These are phyloP conservation scores for Sporodiniella umbellata DNA, from an alignment of 371 early-diverging fungal genomes.

Conservation along the genomic window DNA sequence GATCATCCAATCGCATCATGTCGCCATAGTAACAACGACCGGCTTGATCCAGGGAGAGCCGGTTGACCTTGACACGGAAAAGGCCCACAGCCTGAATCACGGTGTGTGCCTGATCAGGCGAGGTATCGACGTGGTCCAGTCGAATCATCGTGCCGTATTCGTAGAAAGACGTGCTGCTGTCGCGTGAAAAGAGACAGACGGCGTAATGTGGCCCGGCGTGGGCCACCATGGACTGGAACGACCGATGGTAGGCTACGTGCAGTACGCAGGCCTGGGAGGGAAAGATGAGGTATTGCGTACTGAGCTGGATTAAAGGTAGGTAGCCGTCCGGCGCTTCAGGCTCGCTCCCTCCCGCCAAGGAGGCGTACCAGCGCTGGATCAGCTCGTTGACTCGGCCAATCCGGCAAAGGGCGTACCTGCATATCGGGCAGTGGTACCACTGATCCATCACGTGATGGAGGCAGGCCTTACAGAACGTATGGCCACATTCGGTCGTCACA, in stretches of 20 bases:
- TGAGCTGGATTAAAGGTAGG: neutral
- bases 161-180: constrained; percentile 7
- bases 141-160: constrained; percentile 39
- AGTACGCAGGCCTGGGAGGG: constrained; percentile 9
- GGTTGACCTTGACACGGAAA: constrained; percentile 10
- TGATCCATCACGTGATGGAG: constrained; percentile 14
- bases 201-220: constrained; percentile 44
- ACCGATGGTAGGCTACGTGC: constrained; percentile 52
- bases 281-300: neutral
- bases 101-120: constrained; percentile 24
- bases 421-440: constrained; percentile 13
- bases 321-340: neutral
- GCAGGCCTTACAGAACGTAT: constrained; percentile 62
- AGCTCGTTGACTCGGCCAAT: constrained; percentile 10
- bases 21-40: constrained; percentile 2
- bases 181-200: constrained; percentile 39
- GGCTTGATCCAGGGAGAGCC: neutral
- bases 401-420: constrained; percentile 4
- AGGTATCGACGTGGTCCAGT: constrained; percentile 18
- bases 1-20: constrained; percentile 8
- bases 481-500: constrained; percentile 63
- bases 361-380: neutral
- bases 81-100: constrained; percentile 22
- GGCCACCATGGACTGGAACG: constrained; percentile 41
- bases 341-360: neutral